phyloP scores from a whole-genome alignment of 1,284 basidiomycete genomes.

The Grifola frondosa region DNA sequence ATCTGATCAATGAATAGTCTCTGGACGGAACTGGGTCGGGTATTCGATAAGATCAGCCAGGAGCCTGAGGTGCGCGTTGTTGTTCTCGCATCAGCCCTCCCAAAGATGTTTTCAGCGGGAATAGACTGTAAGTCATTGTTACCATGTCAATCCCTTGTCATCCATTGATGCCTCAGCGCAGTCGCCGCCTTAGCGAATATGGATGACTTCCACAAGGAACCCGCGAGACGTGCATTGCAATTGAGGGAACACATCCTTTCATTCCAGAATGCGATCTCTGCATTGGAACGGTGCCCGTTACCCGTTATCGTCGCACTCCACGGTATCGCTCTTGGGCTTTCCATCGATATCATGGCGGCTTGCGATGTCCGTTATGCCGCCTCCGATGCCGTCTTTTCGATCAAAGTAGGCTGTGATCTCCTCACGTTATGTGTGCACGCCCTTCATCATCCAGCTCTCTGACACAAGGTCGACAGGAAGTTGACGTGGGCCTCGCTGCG shows the following conservation, averaged over 20 bases:
- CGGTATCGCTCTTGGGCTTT: constrained; percentile 76
- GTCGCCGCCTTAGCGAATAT: constrained; percentile 35
- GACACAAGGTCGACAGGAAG: constrained; percentile 57
- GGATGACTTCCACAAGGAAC: constrained; percentile 37
- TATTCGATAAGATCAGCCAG: constrained; percentile 57
- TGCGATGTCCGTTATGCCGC: constrained; percentile 84
- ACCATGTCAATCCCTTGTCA: constrained; percentile 4
- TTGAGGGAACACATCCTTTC: constrained; percentile 52
- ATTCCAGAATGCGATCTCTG: constrained; percentile 74
- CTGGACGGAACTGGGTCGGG: constrained; percentile 67
- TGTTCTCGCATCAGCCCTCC: constrained; percentile 68
- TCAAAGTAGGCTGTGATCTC: constrained; percentile 58
- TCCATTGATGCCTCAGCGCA: constrained; percentile 1
- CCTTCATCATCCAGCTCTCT: not conserved
- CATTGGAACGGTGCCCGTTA: constrained; percentile 71
- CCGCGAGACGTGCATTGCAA: constrained; percentile 53
- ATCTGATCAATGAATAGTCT: constrained; percentile 43
- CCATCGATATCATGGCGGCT: constrained; percentile 73
- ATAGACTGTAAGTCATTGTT: constrained; percentile 61
- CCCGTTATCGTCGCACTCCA: constrained; percentile 88
- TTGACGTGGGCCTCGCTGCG: constrained; percentile 87
- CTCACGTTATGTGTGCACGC: not conserved
- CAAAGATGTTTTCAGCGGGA: constrained; percentile 80
- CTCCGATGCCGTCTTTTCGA: constrained; percentile 62
- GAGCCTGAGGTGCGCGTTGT: constrained; percentile 66